Evolutionary conservation across 2,329 filamentous ascomycete species (phyloP).

Genomic region (Fusarium virguliforme): DNA sequence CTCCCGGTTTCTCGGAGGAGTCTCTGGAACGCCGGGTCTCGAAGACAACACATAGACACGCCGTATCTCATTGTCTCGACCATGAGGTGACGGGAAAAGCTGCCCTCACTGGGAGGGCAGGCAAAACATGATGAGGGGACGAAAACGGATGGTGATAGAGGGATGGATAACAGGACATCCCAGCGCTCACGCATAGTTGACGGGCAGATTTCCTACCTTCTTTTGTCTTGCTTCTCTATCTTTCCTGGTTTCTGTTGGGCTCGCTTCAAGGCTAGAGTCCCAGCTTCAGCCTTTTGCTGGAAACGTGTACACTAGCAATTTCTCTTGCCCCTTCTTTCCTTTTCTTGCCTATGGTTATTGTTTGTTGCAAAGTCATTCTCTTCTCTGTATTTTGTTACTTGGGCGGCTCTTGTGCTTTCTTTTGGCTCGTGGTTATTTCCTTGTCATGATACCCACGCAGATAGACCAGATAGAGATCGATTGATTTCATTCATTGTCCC

Average conservation of each 20-base stretch:
- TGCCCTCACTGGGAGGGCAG: not conserved
- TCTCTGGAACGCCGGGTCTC: too few relatives aligned
- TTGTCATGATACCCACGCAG: not conserved
- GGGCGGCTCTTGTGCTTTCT: not conserved
- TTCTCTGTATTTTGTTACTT: not conserved
- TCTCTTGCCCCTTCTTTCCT: not conserved
- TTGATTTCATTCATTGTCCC: not conserved
- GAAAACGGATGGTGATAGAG: constrained; percentile 9
- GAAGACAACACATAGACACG: too few relatives aligned
- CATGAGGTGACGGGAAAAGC: not conserved
- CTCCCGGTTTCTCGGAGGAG: too few relatives aligned
- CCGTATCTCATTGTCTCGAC: too few relatives aligned
- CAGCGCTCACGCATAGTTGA: not conserved
- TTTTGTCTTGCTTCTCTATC: not conserved
- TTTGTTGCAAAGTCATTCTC: not conserved
- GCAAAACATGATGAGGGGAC: not conserved
- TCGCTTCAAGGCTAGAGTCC: not conserved
- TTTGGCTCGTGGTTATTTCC: not conserved
- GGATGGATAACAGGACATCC: constrained; percentile 22
- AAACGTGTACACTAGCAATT: too few relatives aligned
- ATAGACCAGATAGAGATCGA: not conserved
- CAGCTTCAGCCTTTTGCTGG: not conserved
- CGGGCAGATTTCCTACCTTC: not conserved
- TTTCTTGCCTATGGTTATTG: not conserved
- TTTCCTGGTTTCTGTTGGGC: not conserved